Conservation (phyloP, 371 early-diverging fungal species). For the Capniomyces stellatus region DNA sequence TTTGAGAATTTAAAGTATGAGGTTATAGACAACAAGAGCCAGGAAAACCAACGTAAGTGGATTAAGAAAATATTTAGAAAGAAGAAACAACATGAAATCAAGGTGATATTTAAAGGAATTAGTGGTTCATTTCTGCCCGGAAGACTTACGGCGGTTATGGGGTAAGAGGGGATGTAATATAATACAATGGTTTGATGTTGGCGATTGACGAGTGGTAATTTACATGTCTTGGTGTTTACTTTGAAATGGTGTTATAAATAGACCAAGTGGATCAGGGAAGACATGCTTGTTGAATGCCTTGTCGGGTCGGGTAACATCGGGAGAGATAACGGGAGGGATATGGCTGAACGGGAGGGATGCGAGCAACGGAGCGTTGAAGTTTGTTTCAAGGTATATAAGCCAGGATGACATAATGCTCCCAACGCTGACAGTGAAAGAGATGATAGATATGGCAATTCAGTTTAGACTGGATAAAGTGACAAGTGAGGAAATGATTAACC, state of each 20-base stretch:
- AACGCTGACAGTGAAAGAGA: constrained; percentile 66
- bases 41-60: too few species aligned
- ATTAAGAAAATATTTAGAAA: constrained; percentile 1
- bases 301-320: constrained; percentile 43
- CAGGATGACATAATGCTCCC: constrained; percentile 74
- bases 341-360: constrained; percentile 39
- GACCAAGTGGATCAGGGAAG: constrained; percentile 45
- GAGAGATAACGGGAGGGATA: constrained; percentile 37
- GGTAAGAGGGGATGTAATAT: neutral
- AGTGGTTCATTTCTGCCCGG: constrained; percentile 24
- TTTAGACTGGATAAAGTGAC: constrained; percentile 45
- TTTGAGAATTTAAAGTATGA: constrained; percentile 18
- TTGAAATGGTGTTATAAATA: neutral
- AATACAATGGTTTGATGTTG: neutral
- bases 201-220: too few species aligned
- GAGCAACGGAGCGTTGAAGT: constrained; percentile 33
- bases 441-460: constrained; percentile 55
- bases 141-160: constrained; percentile 21
- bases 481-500: constrained; percentile 19
- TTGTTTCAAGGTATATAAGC: constrained; percentile 58
- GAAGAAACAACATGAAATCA: constrained; percentile 8
- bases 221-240: neutral
- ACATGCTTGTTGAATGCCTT: constrained; percentile 51
- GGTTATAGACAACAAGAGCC: too few species aligned
- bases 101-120: constrained; percentile 12